phyloP scores from a whole-genome alignment of 139 green algal species.

The Chlorella sorokiniana region DNA sequence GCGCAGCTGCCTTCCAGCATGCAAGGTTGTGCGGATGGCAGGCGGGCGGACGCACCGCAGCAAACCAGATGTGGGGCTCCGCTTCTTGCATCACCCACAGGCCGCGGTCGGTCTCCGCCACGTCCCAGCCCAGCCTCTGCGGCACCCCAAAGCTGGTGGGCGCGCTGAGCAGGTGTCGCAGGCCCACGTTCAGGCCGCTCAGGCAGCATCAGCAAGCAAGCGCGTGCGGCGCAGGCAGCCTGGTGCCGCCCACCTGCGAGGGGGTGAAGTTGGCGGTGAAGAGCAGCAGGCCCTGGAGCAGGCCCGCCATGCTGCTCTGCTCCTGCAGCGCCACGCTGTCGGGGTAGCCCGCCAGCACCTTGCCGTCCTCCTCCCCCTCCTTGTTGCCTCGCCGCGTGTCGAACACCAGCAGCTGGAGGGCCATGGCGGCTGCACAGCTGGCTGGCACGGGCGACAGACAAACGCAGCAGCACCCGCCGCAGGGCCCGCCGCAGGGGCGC shows the following conservation, averaged over 20 bases:
- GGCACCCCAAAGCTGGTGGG: not conserved
- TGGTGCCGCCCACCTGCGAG: not conserved
- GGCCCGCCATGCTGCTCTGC: constrained; percentile 35
- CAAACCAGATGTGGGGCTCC: constrained; percentile 42
- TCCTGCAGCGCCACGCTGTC: constrained; percentile 3
- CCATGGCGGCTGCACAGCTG: too few species aligned
- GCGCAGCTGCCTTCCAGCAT: too few species aligned
- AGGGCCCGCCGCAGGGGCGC: too few species aligned
- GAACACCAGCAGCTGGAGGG: constrained; percentile 42
- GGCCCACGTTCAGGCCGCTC: not conserved
- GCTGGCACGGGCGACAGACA: too few species aligned
- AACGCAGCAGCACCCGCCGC: too few species aligned
- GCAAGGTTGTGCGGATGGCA: too few species aligned
- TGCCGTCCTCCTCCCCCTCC: constrained; percentile 48
- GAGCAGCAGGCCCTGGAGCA: constrained; percentile 49
- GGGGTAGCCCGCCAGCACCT: constrained; percentile 48
- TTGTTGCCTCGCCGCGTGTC: constrained; percentile 39
- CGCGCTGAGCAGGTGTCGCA: not conserved
- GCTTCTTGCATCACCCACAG: constrained; percentile 39
- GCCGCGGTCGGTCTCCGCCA: constrained; percentile 36
- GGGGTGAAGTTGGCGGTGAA: constrained; percentile 43
- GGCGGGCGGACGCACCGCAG: constrained; percentile 28
- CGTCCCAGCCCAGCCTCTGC: constrained; percentile 24
- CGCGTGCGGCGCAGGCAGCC: not conserved
- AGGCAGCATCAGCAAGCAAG: too few species aligned